Evolutionary conservation across 2,329 filamentous ascomycete species (phyloP).

Genomic region (Metarhizium guizhouense): DNA sequence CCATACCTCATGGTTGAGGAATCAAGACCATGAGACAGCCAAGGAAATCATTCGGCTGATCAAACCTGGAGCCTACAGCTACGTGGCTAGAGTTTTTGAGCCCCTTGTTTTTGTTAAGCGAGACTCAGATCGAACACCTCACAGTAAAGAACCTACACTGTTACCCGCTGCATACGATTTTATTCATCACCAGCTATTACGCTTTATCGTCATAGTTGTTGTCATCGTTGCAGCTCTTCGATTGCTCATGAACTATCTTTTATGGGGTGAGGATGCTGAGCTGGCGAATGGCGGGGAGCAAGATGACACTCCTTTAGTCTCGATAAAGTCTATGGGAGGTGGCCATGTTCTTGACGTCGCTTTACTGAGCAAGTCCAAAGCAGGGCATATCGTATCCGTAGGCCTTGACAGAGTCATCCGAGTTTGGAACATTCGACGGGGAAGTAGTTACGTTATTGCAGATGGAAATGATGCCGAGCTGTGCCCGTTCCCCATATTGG

Average conservation of each 20-base stretch:
- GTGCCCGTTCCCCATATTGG: conserved; percentile 50
- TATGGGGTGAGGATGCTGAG: conserved; percentile 53
- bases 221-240: conserved; percentile 56
- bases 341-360: conserved; percentile 64
- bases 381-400: conserved; percentile 59
- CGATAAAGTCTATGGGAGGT: conserved; percentile 49
- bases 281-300: conserved; percentile 36
- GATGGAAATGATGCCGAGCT: conserved; percentile 30
- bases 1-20: conserved; percentile 65
- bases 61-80: conserved; percentile 62
- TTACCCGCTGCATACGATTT: conserved; percentile 52
- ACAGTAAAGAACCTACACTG: conserved; percentile 26
- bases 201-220: conserved; percentile 54
- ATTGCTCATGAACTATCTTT: conserved; percentile 63
- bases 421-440: conserved; percentile 51
- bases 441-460: conserved; percentile 30
- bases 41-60: conserved; percentile 68
- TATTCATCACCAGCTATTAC: conserved; percentile 45
- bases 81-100: conserved; percentile 65
- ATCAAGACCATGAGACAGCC: conserved; percentile 73
- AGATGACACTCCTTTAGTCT: conserved; percentile 41
- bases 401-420: conserved; percentile 61
- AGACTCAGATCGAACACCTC: conserved; percentile 55
- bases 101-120: conserved; percentile 65
- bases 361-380: conserved; percentile 51